Percentiles rank a stretch among this genome's conserved stretches.
These are phyloP conservation scores for Posidonia australis DNA, from an alignment of 106 monocot genomes.

Conservation along the genomic window DNA sequence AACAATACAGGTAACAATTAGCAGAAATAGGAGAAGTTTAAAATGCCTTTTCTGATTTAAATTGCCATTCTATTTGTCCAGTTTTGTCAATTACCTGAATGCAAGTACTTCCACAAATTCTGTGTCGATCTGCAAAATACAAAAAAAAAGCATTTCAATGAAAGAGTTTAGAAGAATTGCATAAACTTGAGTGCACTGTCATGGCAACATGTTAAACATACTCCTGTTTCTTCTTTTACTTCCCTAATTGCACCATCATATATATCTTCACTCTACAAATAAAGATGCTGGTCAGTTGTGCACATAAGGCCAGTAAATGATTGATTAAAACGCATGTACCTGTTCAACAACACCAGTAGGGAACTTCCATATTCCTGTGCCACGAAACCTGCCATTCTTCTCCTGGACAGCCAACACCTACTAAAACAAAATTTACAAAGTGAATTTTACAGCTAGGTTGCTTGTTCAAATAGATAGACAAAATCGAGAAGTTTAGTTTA, in stretches of 20 bases:
- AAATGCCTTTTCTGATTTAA: not conserved
- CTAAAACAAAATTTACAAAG: not conserved
- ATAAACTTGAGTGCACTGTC: slow-evolving; percentile 1
- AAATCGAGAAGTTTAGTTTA: too few species aligned
- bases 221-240: slow-evolving; percentile 98
- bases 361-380: slow-evolving; percentile 77
- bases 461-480: too few species aligned
- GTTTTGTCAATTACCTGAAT: slow-evolving; percentile 46
- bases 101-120: slow-evolving; percentile 89
- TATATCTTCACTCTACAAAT: slow-evolving; percentile 79
- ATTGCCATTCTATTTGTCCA: not conserved
- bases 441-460: too few species aligned
- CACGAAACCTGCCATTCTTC: slow-evolving; percentile 53
- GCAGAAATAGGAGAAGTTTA: too few species aligned
- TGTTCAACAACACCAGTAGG: slow-evolving; percentile 86
- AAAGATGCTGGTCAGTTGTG: not conserved
- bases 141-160: not conserved
- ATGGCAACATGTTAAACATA: slow-evolving; percentile 20
- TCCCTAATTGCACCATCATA: slow-evolving; percentile 61
- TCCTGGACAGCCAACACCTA: slow-evolving; percentile 93
- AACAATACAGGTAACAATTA: too few species aligned
- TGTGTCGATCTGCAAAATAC: slow-evolving; percentile 55
- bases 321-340: slow-evolving; percentile 27
- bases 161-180: not conserved
- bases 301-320: not conserved